A percentile compares a stretch with the other conserved stretches of the same genome.
These are phyloP conservation scores for Neolentinus lepideus DNA, from an alignment of 1,284 basidiomycete genomes.

Conservation along the genomic window DNA sequence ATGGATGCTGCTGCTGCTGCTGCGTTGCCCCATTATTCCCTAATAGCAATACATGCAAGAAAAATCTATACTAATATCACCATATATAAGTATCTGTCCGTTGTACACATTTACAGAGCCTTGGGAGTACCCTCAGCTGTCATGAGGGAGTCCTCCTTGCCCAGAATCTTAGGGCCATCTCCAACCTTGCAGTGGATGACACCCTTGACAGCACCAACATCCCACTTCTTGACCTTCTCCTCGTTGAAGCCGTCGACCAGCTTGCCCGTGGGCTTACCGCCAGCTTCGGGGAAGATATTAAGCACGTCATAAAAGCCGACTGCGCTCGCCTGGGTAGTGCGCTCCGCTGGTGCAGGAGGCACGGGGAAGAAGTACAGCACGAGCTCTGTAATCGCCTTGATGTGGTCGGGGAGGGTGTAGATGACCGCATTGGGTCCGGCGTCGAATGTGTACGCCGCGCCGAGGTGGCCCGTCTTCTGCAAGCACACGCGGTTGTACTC, in stretches of 20 bases:
- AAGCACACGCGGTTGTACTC: conserved; percentile 89
- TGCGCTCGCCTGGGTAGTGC: conserved; percentile 40
- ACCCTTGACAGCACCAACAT: conserved; percentile 73
- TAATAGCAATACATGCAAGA: not conserved
- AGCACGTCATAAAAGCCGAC: conserved; percentile 68
- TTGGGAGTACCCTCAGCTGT: conserved; percentile 53
- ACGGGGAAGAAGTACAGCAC: conserved; percentile 77
- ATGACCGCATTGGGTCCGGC: conserved; percentile 99
- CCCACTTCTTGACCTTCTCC: conserved; percentile 67
- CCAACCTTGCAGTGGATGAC: conserved; percentile 91
- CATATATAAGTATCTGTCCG: not conserved
- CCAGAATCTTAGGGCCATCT: conserved; percentile 76
- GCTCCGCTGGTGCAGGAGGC: not conserved
- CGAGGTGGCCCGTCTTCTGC: conserved; percentile 52
- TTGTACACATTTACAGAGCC: conserved; percentile 14
- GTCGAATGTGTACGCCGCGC: conserved; percentile 97
- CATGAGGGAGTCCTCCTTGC: conserved; percentile 48
- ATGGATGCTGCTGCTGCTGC: too few relatives aligned
- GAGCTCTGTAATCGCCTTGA: conserved; percentile 71
- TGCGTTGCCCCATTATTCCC: not conserved
- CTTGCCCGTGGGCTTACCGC: conserved; percentile 32
- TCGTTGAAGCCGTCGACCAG: conserved; percentile 72
- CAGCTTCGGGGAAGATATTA: conserved; percentile 39
- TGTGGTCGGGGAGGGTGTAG: conserved; percentile 77
- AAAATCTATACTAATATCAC: not conserved